Evolutionary conservation across 495 filamentous ascomycete species (phyloP).

Genomic region (Glarea lozoyensis): DNA sequence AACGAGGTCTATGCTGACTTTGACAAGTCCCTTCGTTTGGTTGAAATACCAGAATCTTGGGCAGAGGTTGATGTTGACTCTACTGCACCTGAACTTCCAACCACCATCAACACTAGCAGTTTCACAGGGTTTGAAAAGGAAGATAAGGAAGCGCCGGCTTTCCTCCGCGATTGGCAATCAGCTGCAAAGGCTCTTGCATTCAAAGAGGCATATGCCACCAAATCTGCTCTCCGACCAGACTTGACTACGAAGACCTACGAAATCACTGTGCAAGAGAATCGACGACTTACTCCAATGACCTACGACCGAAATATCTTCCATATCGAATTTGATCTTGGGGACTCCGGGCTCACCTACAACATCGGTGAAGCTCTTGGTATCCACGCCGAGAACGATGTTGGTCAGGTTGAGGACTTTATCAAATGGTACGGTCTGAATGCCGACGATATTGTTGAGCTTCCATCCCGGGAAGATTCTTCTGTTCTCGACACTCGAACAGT

Average conservation of each 20-base stretch:
- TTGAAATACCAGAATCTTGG: conserved; percentile 76
- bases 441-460: conserved; percentile 79
- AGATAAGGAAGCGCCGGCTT: conserved; percentile 54
- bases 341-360: conserved; percentile 85
- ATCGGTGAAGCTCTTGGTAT: conserved; percentile 98
- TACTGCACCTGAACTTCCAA: conserved; percentile 40
- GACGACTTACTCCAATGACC: conserved; percentile 73
- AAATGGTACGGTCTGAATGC: conserved; percentile 75
- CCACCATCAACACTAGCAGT: conserved; percentile 60
- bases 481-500: conserved; percentile 85
- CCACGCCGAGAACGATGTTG: conserved; percentile 82
- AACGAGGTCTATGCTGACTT: conserved; percentile 57
- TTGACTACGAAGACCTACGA: conserved; percentile 75
- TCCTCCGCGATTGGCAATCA: conserved; percentile 67
- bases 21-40: conserved; percentile 54
- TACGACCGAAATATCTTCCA: conserved; percentile 99
- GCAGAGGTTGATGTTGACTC: conserved; percentile 52
- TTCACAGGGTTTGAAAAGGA: conserved; percentile 75
- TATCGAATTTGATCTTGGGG: conserved; percentile 93
- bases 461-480: conserved; percentile 69
- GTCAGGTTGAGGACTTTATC: conserved; percentile 77
- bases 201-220: conserved; percentile 85
- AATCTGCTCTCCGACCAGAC: conserved; percentile 71
- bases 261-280: conserved; percentile 89
- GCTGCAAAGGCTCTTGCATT: conserved; percentile 83